phyloP scores from a whole-genome alignment of 768 basidiomycete genomes.

The Imleria badia region DNA sequence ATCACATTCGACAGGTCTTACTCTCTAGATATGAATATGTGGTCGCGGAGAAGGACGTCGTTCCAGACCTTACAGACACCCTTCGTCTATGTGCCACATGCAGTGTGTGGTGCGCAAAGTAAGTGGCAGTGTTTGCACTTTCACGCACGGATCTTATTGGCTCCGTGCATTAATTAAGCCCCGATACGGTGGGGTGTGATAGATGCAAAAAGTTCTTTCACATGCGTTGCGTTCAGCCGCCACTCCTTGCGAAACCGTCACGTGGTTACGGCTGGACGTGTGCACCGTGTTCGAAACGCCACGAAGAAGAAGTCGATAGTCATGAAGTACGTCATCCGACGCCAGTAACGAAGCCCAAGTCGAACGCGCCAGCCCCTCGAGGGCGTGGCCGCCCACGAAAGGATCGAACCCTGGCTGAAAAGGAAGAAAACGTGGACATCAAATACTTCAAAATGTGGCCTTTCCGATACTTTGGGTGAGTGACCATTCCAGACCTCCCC shows the following conservation, averaged over 20 bases:
- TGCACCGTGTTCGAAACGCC: conserved; percentile 83
- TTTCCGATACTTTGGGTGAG: conserved; percentile 96
- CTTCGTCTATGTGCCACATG: conserved; percentile 87
- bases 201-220: conserved; percentile 93
- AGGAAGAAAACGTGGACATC: conserved; percentile 72
- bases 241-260: conserved; percentile 86
- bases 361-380: conserved; percentile 69
- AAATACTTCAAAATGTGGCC: conserved; percentile 92
- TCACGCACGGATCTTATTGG: conserved; percentile 19
- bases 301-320: conserved; percentile 83
- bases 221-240: conserved; percentile 92
- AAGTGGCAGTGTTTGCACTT: conserved; percentile 31
- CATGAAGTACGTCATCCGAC: conserved; percentile 64
- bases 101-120: conserved; percentile 87
- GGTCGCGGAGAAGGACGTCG: conserved; percentile 90
- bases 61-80: conserved; percentile 84
- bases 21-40: conserved; percentile 90
- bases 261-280: conserved; percentile 98
- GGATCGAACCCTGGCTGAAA: conserved; percentile 68
- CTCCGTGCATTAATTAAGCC: conserved; percentile 44
- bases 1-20: conserved; percentile 74
- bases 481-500: conserved; percentile 2
- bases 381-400: conserved; percentile 79
- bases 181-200: conserved; percentile 86
- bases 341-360: conserved; percentile 56